Evolutionary conservation across 805 yeast genomes (phyloP).

Genomic region (Sungouiozyma intestinalis): DNA sequence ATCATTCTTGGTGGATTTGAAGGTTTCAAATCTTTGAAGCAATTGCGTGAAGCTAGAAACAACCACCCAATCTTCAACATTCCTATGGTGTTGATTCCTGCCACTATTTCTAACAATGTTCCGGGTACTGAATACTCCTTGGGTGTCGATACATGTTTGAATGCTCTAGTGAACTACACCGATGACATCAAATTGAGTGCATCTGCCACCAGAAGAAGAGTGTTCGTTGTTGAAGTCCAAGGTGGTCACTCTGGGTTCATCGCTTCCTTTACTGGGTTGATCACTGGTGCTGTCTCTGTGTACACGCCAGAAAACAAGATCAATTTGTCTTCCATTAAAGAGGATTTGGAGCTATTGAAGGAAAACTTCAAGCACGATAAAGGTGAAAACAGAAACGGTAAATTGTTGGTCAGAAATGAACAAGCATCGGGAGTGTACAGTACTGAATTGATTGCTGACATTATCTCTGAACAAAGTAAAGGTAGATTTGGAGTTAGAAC

Average conservation of each 20-base stretch:
- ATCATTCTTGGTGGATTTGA: slow-evolving; percentile 94
- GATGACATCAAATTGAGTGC: slow-evolving; percentile 94
- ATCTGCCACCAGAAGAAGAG: slow-evolving; percentile 86
- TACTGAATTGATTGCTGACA: slow-evolving; percentile 72
- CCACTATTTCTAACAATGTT: slow-evolving; percentile 93
- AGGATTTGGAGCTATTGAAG: slow-evolving; percentile 62
- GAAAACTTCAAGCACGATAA: slow-evolving; percentile 60
- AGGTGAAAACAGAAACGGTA: slow-evolving; percentile 78
- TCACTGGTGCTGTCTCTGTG: slow-evolving; percentile 84
- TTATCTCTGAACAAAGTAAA: slow-evolving; percentile 67
- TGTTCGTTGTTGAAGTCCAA: slow-evolving; percentile 93
- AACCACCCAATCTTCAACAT: slow-evolving; percentile 86
- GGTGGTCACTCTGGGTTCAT: slow-evolving; percentile 96
- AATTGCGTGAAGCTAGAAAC: slow-evolving; percentile 65
- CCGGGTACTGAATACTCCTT: slow-evolving; percentile 98
- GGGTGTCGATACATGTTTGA: slow-evolving; percentile 93
- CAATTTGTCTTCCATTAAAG: slow-evolving; percentile 53
- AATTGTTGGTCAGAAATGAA: slow-evolving; percentile 74
- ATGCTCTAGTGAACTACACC: slow-evolving; percentile 82
- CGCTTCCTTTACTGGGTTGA: slow-evolving; percentile 75
- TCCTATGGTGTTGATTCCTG: slow-evolving; percentile 89
- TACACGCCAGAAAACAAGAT: slow-evolving; percentile 86
- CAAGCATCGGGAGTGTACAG: slow-evolving; percentile 74
- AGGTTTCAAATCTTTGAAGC: slow-evolving; percentile 79
- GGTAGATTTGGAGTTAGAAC: slow-evolving; percentile 83